Base-by-base conservation (phyloP, 345 rosid species). In the Euphorbia peplus region DNA sequence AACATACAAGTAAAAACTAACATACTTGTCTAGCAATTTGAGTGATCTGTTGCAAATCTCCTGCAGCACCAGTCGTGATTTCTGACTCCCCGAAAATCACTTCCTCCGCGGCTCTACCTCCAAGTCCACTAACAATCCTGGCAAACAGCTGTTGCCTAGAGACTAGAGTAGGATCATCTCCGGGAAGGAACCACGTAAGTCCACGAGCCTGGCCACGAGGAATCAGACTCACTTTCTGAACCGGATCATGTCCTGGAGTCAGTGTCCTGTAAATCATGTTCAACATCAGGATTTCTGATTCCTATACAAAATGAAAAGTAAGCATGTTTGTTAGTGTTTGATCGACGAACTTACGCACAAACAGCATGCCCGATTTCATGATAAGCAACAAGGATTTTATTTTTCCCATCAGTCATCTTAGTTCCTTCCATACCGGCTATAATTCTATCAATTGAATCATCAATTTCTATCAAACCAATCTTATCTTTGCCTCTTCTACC, bases 201-300 rank as follows among this genome's bases (percentile, higher is more conserved):
- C 97, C 89, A n/a, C 88, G 87, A 3, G 92, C 95, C 76, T 90
- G 95, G 48, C 97, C 97, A 70, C 92, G 70, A 0, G 90, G 90
- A 61, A 88, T 70, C 61, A 90, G 64, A 39, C 86, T 84, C 13
- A 87, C 97, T 58, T 85, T 90, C 79, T 86, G 89, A 26, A 90
- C 87, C 10, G 80, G 90, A 28, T 88, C 97, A 60, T 90, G 97
- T 13, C 88, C 90, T 3, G 80, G 79, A 5, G 92, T 88, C 72
- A 85, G 56, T 50, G 90, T 76, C 77, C 91, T 84, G 81, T 4
- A 66, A 55, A 65, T 29, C 21, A 19, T 0, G 30, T 32, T 32
- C 47, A n/a, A n/a, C n/a, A n/a, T 54, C 16, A 22, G 18, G 25
- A 50, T 50, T 44, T 5, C 30, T 41, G 26, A 19, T 19, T 1